Evolutionary conservation across 805 yeast species (phyloP).

Genomic region (Candida pini): DNA sequence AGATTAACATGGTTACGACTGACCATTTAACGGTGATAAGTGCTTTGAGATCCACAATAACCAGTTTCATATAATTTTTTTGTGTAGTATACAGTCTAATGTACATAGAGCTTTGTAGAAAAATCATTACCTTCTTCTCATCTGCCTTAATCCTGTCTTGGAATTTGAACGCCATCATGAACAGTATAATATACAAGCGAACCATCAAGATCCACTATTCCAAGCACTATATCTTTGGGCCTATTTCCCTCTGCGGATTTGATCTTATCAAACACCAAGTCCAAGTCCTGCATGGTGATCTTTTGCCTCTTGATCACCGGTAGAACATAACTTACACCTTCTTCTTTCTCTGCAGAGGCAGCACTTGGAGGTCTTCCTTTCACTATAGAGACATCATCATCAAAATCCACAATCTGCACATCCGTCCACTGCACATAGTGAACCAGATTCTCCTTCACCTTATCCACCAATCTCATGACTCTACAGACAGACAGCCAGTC

Average conservation of each 20-base stretch:
- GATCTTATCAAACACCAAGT: constrained; percentile 33
- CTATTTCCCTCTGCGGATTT: constrained; percentile 12
- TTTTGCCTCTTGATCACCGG: constrained; percentile 28
- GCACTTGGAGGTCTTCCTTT: constrained; percentile 30
- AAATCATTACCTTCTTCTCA: constrained; percentile 1
- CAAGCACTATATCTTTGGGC: constrained; percentile 46
- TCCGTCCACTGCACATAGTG: constrained; percentile 41
- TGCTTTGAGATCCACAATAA: constrained; percentile 3
- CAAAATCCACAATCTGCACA: constrained; percentile 22
- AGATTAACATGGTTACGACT: constrained; percentile 1
- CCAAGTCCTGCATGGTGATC: constrained; percentile 34
- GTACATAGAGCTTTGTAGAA: background rate
- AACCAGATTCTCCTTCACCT: constrained; percentile 37
- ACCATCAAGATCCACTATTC: constrained; percentile 58
- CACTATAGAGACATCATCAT: constrained; percentile 12
- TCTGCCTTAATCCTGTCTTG: constrained; percentile 29
- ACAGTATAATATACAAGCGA: constrained; percentile 66
- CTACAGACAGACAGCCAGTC: no score
- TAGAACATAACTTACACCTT: constrained; percentile 27
- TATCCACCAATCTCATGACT: no score
- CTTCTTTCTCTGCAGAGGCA: constrained; percentile 1
- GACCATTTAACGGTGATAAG: constrained; percentile 1
- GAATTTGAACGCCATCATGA: constrained; percentile 61
- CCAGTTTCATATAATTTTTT: constrained; percentile 1
- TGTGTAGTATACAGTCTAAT: background rate